Evolutionary conservation across 805 yeast genomes (phyloP).

Genomic region (Candida sphagnicola): DNA sequence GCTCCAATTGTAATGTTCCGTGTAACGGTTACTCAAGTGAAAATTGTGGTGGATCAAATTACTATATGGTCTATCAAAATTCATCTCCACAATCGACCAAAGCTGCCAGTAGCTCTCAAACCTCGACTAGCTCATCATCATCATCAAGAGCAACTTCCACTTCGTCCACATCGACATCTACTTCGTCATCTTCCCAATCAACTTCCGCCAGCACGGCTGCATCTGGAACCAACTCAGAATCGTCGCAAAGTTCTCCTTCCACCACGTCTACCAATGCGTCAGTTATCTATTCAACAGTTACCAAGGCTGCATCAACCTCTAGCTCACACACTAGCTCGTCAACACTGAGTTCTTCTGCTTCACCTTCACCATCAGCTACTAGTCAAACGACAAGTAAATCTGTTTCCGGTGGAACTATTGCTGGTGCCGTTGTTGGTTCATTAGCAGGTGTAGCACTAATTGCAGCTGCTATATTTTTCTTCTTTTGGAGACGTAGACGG

Average conservation of each 20-base stretch:
- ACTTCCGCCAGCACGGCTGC: neutral
- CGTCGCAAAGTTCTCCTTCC: neutral
- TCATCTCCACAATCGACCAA: slow-evolving; percentile 14
- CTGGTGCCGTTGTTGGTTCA: slow-evolving; percentile 41
- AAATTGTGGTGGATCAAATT: slow-evolving; percentile 36
- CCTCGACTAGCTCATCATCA: slow-evolving; percentile 5
- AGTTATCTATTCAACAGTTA: slow-evolving; percentile 8
- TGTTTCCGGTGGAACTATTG: slow-evolving; percentile 38
- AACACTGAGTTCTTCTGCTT: slow-evolving; percentile 5
- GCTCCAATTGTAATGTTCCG: slow-evolving; percentile 22
- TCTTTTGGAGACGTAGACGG: slow-evolving; percentile 36
- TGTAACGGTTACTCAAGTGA: slow-evolving; percentile 37
- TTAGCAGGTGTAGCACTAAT: slow-evolving; percentile 35
- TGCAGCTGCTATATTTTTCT: slow-evolving; percentile 35
- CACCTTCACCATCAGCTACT: slow-evolving; percentile 9
- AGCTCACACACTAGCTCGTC: slow-evolving; percentile 6
- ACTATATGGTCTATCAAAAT: slow-evolving; percentile 27
- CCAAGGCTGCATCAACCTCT: neutral
- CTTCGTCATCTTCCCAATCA: slow-evolving; percentile 8
- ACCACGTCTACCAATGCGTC: slow-evolving; percentile 2
- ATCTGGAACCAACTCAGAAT: neutral
- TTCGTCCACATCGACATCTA: slow-evolving; percentile 10
- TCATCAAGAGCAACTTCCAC: slow-evolving; percentile 7
- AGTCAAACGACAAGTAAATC: slow-evolving; percentile 7
- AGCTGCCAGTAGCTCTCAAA: slow-evolving; percentile 8